Percentiles rank a stretch among this genome's conserved stretches.
These are phyloP conservation scores for Volvariella volvacea DNA, from an alignment of 1,284 basidiomycete species.

Conservation along the genomic window DNA sequence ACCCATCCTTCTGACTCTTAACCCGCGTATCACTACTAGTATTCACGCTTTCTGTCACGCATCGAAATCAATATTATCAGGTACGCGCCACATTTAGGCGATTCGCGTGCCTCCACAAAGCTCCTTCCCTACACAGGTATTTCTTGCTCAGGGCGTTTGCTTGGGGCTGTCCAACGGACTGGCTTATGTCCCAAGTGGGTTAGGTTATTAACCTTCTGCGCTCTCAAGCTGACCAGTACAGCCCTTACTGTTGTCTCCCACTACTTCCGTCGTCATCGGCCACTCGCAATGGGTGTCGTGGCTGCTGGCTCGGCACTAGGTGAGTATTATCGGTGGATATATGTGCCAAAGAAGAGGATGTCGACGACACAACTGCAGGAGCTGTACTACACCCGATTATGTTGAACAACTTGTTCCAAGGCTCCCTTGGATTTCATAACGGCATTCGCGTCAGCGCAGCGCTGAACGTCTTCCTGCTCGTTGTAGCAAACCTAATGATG, in stretches of 20 bases:
- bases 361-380: constrained; percentile 21
- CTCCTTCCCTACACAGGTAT: constrained; percentile 1
- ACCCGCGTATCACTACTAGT: constrained; percentile 8
- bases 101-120: background rate
- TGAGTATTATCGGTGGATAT: background rate
- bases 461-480: constrained; percentile 30
- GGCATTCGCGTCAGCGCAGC: constrained; percentile 36
- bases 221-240: constrained; percentile 8
- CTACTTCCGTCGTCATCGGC: constrained; percentile 20
- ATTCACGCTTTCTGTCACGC: constrained; percentile 20
- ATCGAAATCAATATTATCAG: constrained; percentile 19
- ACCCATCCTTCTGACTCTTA: background rate
- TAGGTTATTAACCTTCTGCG: background rate
- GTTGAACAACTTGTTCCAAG: constrained; percentile 32
- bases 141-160: constrained; percentile 9
- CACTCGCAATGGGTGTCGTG: constrained; percentile 38
- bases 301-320: constrained; percentile 25
- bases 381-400: constrained; percentile 35
- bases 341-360: constrained; percentile 30
- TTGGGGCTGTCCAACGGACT: constrained; percentile 5
- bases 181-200: constrained; percentile 4
- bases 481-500: constrained; percentile 35
- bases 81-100: constrained; percentile 3
- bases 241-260: background rate
- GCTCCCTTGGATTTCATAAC: constrained; percentile 32